phyloP scores from a whole-genome alignment of 768 basidiomycete species.

The Tephrocybe sp. region DNA sequence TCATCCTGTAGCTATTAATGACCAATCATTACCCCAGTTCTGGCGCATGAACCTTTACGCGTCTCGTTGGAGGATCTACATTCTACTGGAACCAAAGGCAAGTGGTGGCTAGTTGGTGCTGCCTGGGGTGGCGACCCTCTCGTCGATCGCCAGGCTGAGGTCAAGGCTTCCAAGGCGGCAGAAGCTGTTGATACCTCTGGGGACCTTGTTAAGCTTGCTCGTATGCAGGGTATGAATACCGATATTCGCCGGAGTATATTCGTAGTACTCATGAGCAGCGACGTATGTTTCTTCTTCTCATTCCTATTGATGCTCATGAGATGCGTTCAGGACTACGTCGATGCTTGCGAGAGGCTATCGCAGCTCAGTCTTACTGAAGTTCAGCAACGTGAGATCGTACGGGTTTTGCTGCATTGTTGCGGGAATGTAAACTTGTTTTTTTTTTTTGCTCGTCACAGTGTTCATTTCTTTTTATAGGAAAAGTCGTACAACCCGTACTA shows the following conservation, averaged over 20 bases:
- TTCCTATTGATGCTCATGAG: background rate
- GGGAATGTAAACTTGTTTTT: conserved; percentile 62
- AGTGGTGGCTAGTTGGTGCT: conserved; percentile 99
- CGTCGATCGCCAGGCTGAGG: conserved; percentile 57
- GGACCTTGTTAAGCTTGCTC: conserved; percentile 73
- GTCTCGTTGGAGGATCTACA: conserved; percentile 84
- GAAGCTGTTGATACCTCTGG: conserved; percentile 26
- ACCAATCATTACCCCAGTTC: conserved; percentile 46
- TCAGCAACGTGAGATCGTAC: conserved; percentile 93
- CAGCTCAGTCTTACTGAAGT: conserved; percentile 82
- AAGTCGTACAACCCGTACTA: conserved; percentile 95
- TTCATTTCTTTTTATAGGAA: conserved; percentile 50
- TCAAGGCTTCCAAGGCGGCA: conserved; percentile 22
- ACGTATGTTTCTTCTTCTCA: conserved; percentile 49
- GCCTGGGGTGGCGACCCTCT: conserved; percentile 95
- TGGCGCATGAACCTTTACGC: conserved; percentile 82
- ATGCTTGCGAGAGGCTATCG: conserved; percentile 87
- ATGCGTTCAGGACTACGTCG: conserved; percentile 79
- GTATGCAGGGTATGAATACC: conserved; percentile 97
- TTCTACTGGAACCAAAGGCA: conserved; percentile 80
- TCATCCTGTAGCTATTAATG: background rate
- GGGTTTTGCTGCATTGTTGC: conserved; percentile 89
- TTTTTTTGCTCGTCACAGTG: background rate
- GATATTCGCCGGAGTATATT: conserved; percentile 91
- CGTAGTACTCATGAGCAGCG: conserved; percentile 92